Percentiles rank a stretch among this genome's conserved stretches.
These are phyloP conservation scores for Kandelia obovata DNA, from an alignment of 345 rosid species.

Conservation along the genomic window DNA sequence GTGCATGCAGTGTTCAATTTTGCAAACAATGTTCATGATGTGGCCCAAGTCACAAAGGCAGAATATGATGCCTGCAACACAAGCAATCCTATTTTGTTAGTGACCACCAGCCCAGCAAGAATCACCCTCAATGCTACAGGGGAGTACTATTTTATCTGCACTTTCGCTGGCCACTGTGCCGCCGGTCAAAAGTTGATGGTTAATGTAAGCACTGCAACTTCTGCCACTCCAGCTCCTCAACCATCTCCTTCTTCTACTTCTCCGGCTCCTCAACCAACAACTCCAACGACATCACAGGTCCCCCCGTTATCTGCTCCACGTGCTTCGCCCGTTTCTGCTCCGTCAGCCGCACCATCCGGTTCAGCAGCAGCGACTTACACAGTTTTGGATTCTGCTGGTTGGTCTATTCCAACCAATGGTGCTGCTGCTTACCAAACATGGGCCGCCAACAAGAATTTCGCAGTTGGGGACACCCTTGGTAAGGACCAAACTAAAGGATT, in stretches of 20 bases:
- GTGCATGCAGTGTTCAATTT: constrained; percentile 23
- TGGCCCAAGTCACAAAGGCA: constrained; percentile 17
- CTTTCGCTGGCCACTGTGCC: constrained; percentile 18
- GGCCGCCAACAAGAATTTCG: constrained; percentile 7
- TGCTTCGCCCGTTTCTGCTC: constrained; percentile 9
- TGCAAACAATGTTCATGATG: constrained; percentile 15
- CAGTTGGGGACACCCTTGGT: constrained; percentile 8
- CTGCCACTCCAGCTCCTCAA: constrained; percentile 10
- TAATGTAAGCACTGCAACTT: constrained; percentile 19
- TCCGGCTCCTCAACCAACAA: constrained; percentile 17
- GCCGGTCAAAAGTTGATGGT: constrained; percentile 26
- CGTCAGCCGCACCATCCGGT: constrained; percentile 17
- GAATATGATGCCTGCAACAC: constrained; percentile 24
- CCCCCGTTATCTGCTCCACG: constrained; percentile 8
- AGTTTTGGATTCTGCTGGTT: constrained; percentile 32
- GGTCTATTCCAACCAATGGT: neutral
- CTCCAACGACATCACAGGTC: neutral
- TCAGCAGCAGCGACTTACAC: constrained; percentile 16
- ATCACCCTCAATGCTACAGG: constrained; percentile 21
- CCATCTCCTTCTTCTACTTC: constrained; percentile 4
- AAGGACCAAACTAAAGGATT: neutral
- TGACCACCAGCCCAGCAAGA: constrained; percentile 13
- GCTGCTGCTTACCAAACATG: neutral
- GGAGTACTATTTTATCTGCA: constrained; percentile 24
- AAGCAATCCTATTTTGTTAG: neutral